Evolutionary conservation across 768 basidiomycete genomes (phyloP).

Genomic region (Russula lepida): DNA sequence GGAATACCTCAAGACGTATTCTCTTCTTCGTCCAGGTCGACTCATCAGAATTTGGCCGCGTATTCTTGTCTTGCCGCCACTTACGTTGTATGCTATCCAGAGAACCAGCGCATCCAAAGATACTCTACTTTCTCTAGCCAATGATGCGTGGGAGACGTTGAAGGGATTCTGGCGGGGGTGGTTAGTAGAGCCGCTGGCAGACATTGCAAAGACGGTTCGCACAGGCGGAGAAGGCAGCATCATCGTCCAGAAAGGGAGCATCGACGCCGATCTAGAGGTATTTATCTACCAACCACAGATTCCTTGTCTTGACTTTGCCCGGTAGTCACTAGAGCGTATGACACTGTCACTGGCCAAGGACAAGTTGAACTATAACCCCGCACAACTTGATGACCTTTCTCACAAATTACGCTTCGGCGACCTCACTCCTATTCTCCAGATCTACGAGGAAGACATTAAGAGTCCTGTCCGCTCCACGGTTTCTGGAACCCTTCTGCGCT

Average conservation of each 20-base stretch:
- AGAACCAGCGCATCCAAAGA: conserved; percentile 51
- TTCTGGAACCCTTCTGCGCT: conserved; percentile 71
- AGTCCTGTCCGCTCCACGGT: conserved; percentile 77
- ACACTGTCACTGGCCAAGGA: conserved; percentile 77
- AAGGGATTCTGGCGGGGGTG: conserved; percentile 72
- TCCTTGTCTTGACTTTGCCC: neutral
- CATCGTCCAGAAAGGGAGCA: conserved; percentile 72
- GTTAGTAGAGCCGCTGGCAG: conserved; percentile 79
- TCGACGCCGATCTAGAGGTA: conserved; percentile 80
- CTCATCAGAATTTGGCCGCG: conserved; percentile 75
- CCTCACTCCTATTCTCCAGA: conserved; percentile 73
- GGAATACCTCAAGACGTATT: conserved; percentile 24
- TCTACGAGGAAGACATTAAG: conserved; percentile 90
- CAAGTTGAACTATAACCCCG: conserved; percentile 54
- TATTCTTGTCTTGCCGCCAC: conserved; percentile 66
- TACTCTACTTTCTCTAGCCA: conserved; percentile 45
- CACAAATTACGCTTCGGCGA: conserved; percentile 68
- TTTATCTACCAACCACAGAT: conserved; percentile 18
- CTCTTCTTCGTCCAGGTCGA: conserved; percentile 58
- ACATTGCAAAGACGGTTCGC: conserved; percentile 74
- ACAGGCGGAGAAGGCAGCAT: conserved; percentile 67
- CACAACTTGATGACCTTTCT: conserved; percentile 59
- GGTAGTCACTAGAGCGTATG: conserved; percentile 89
- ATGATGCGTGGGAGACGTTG: conserved; percentile 58
- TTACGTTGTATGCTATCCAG: conserved; percentile 44